Base-by-base conservation (phyloP, 768 basidiomycete genomes). In the Saitozyma sp. region DNA sequence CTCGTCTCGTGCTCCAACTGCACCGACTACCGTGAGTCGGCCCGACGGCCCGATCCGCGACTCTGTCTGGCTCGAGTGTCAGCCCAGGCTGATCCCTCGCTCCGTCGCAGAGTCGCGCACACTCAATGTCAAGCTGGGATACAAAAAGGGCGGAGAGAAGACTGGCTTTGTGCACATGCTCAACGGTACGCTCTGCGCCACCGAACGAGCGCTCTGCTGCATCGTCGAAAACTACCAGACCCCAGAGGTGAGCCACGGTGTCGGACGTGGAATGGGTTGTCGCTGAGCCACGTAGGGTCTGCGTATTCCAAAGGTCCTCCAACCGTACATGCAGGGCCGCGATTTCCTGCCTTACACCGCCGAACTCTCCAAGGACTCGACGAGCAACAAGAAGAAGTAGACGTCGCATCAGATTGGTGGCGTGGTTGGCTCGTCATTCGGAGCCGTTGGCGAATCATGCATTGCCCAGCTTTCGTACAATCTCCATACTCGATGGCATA, bases 171-270 rank as follows among this genome's bases (percentile, higher is more conserved):
- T 96, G 6, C 96, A 99, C 83, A 99, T 99, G 96, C 82, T 99
- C 75, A 99, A 99, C 79, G 95, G 78, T 50, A 99, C 96, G 3
- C 84, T 99, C 50, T 96, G 93, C 71, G 96, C 96, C 1, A 98
- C 96, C 1, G 91, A 95, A 81, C 90, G 96, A 45, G 91, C 96
- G 1, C 83, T 98, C 17, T 98, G 95, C 81, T 98, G 96, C 80
- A 73, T 99, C 60, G 94, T 92, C n/a, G 96, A 99, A 82, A 98
- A 98, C 80, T 92, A 95, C 78, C 96, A 99, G 82, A 97, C 93
- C 0, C 84, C 89, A 0, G 92, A 96, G 54, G 94, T 95, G 72
- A 60, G 88, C 56, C 14, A 9, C 39, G 45, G 5, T 4, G 6
- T 42, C 51, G 17, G 29, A n/a, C 16, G 38, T 37, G 39, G 42